Conservation (phyloP, 2,329 filamentous ascomycete genomes). For the Beauveria caledonica region DNA sequence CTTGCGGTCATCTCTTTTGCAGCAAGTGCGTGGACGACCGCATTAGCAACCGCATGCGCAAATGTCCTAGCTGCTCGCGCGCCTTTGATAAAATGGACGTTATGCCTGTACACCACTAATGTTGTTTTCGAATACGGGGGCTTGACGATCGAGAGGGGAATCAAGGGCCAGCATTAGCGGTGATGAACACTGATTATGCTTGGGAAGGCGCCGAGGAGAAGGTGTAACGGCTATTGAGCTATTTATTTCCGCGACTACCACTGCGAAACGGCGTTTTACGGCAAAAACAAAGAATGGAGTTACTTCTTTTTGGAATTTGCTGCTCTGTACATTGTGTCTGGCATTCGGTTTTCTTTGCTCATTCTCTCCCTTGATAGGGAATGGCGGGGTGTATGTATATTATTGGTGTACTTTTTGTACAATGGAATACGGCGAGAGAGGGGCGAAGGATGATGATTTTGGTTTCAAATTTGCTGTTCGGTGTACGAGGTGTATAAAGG, state of each 20-base stretch:
- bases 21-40: slow-evolving; percentile 83
- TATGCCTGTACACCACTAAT: slow-evolving; percentile 58
- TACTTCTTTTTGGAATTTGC: neutral
- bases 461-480: neutral
- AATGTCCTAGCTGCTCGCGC: slow-evolving; percentile 90
- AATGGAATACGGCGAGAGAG: neutral
- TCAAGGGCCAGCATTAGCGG: neutral
- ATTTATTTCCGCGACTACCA: neutral
- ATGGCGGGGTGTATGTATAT: slow-evolving; percentile 5
- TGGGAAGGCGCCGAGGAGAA: neutral
- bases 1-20: slow-evolving; percentile 93
- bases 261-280: slow-evolving; percentile 7
- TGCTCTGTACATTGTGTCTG: slow-evolving; percentile 3
- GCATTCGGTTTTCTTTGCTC: neutral
- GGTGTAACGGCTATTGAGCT: neutral
- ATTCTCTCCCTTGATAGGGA: neutral
- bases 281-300: slow-evolving; percentile 1
- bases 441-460: neutral
- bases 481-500: slow-evolving; percentile 9
- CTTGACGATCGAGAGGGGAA: neutral
- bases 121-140: slow-evolving; percentile 9
- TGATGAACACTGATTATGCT: neutral
- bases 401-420: slow-evolving; percentile 6
- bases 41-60: slow-evolving; percentile 80
- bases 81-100: slow-evolving; percentile 87